Evolutionary conservation across 192 early-diverging fungal genomes (phyloP).

Genomic region (Spizellomyces punctatus): DNA sequence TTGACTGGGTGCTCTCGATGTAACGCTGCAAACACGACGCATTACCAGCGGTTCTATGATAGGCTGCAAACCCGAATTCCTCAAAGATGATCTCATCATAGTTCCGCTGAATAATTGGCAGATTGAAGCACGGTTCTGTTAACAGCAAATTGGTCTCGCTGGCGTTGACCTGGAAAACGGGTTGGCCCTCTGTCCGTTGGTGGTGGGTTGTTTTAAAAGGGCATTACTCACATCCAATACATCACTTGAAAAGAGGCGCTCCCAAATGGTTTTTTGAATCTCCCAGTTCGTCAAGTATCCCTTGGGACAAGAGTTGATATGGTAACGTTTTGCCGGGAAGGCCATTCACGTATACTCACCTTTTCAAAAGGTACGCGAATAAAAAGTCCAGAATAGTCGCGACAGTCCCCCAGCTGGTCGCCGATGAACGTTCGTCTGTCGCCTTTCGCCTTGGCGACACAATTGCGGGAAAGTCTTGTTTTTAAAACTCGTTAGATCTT

Average conservation of each 20-base stretch:
- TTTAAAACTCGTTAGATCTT: neutral
- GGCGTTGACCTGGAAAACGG: constrained; percentile 54
- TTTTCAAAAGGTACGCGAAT: constrained; percentile 80
- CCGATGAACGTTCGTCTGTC: constrained; percentile 63
- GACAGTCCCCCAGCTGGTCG: constrained; percentile 64
- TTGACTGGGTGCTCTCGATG: too few species aligned
- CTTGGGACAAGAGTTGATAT: constrained; percentile 31
- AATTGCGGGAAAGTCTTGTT: constrained; percentile 53
- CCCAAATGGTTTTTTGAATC: constrained; percentile 76
- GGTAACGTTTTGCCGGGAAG: neutral
- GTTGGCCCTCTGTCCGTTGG: neutral
- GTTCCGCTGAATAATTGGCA: constrained; percentile 65
- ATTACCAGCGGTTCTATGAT: constrained; percentile 24
- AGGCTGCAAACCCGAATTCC: constrained; percentile 70
- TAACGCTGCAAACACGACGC: too few species aligned
- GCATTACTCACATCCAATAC: constrained; percentile 58
- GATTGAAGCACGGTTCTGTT: constrained; percentile 82
- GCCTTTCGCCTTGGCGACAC: constrained; percentile 58
- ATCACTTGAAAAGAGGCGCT: constrained; percentile 68
- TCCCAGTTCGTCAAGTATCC: constrained; percentile 81
- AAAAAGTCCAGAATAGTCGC: constrained; percentile 72
- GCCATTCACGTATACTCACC: constrained; percentile 29
- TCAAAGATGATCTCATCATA: constrained; percentile 88
- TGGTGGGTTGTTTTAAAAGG: neutral
- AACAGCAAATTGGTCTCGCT: constrained; percentile 61